Base-by-base conservation (phyloP, 257 asterid genomes). In the Fraxinus anomala region DNA sequence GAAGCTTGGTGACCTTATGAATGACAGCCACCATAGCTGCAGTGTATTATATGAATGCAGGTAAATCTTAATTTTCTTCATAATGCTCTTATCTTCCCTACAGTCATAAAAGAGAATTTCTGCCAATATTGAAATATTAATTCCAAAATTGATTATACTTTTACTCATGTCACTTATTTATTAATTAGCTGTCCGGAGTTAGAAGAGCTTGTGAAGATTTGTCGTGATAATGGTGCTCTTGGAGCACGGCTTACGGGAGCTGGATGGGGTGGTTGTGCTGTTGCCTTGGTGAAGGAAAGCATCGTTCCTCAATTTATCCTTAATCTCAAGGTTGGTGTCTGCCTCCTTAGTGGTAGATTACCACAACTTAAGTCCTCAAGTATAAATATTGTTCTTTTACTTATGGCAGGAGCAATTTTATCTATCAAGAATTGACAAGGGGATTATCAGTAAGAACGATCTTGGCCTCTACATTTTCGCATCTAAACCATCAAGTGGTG, bases 211-310 rank as follows among this genome's bases (percentile, higher is more conserved):
- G 96, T 92, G 19, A 87, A 87, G 81, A 73, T 77, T 54, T 88
- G 88, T 69, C 90, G 94, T 1, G 91, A 89, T 34, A 93, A 96
- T 70, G 97, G 94, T 72, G 97, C 97, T 44, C 89, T 96, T 1
- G 99, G 99, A 63, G 97, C 97, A 2, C 89, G 98, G 88, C 97
- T 96, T 6, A 96, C 99, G 0, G 98, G 99, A 73, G 99, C 99
- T 9, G 98, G 99, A 79, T 96, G 99, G 99, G 99, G 99, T 68
- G 99, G 98, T 33, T 96, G 99, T 82, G 92, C 95, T 1, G 99
- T 96, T 36, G 97, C 98, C n/a, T 85, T 93, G 14, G 99, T 96
- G 73, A 92, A 92, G 86, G 99, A 96, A 82, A 89, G 76, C 72
- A 80, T 85, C 7, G 94, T 93, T 54, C 98, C 97, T 26, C 92